Evolutionary conservation across 768 basidiomycete genomes (phyloP).

Genomic region (Scleroderma bovista): DNA sequence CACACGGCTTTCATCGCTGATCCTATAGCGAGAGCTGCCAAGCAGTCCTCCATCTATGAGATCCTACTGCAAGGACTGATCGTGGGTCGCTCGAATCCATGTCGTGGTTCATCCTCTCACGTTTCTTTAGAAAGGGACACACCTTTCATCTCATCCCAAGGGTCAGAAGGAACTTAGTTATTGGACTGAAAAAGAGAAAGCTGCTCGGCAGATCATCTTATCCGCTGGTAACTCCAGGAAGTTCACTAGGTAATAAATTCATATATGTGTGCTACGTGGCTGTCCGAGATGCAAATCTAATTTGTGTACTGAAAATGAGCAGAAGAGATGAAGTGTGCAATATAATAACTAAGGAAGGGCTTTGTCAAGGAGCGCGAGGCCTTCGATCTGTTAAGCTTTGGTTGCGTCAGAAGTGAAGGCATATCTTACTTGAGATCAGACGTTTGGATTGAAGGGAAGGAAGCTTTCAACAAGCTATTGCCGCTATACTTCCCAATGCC

Average conservation of each 20-base stretch:
- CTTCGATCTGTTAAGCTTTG: background rate
- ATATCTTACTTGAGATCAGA: constrained; percentile 35
- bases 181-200: constrained; percentile 84
- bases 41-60: constrained; percentile 71
- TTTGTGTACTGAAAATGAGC: constrained; percentile 1
- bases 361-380: background rate
- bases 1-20: constrained; percentile 70
- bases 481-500: constrained; percentile 70
- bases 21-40: constrained; percentile 54
- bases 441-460: constrained; percentile 55
- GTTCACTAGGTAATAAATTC: constrained; percentile 12
- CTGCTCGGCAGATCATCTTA: constrained; percentile 58
- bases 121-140: constrained; percentile 53
- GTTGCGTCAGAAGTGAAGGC: background rate
- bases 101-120: background rate
- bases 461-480: constrained; percentile 61
- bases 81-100: constrained; percentile 41
- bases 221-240: constrained; percentile 30
- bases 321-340: background rate
- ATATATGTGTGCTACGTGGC: constrained; percentile 7
- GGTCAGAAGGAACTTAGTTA: constrained; percentile 81
- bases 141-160: constrained; percentile 73
- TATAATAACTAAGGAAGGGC: no score
- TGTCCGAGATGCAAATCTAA: constrained; percentile 15
- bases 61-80: constrained; percentile 68